Conservation (phyloP, 768 basidiomycete species). For the Obba rivulosa region DNA sequence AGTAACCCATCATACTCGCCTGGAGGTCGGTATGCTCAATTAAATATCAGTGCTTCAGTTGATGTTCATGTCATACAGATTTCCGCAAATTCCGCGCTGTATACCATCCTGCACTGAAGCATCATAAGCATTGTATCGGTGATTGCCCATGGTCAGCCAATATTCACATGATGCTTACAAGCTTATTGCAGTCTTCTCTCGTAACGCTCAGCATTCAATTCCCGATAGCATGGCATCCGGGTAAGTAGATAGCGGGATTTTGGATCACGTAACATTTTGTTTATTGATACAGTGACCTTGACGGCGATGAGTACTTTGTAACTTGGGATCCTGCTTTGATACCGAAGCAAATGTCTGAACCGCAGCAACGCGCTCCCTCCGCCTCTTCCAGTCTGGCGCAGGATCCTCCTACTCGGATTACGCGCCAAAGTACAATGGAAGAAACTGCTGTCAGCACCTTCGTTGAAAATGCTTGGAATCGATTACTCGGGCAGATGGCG, state of each 20-base stretch:
- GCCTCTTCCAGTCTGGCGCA: background rate
- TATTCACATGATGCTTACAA: background rate
- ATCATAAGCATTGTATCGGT: slow-evolving; percentile 2
- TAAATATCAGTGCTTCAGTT: too few relatives aligned
- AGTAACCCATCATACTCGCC: slow-evolving; percentile 13
- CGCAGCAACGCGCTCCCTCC: background rate
- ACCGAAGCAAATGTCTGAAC: background rate
- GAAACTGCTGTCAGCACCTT: slow-evolving; percentile 9
- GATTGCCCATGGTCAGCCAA: background rate
- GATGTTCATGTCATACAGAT: background rate
- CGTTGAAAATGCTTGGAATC: slow-evolving; percentile 7
- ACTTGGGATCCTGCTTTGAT: slow-evolving; percentile 10
- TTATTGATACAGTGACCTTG: slow-evolving; percentile 7
- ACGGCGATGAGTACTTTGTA: slow-evolving; percentile 13
- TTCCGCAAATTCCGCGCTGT: slow-evolving; percentile 5
- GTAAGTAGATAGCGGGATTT: background rate
- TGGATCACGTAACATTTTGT: background rate
- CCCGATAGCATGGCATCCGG: slow-evolving; percentile 12
- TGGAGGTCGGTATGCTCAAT: slow-evolving; percentile 6
- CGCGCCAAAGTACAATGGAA: background rate
- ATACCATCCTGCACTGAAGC: background rate
- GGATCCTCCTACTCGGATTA: background rate
- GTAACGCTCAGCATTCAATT: slow-evolving; percentile 7
- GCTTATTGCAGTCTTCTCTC: slow-evolving; percentile 9
- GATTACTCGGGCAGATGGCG: slow-evolving; percentile 4